These are phyloP conservation scores for Pyrus communis DNA, from an alignment of 306 rosid genomes.

Conservation along the genomic window DNA sequence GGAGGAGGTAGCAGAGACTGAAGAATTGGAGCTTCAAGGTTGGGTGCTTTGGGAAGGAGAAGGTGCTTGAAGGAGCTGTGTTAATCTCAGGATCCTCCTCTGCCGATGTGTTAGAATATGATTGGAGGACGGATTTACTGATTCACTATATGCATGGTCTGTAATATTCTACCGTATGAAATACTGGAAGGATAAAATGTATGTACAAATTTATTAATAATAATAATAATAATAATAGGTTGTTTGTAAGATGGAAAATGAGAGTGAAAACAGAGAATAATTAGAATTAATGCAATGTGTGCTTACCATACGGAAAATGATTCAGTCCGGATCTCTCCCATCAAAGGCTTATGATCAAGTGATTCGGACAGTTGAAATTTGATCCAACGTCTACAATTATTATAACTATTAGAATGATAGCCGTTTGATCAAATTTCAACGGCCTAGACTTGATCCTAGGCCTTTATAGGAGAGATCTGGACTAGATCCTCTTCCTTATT, in stretches of 20 bases:
- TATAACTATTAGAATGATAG: too few species aligned
- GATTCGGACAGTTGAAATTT: too few species aligned
- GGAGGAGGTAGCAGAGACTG: background rate
- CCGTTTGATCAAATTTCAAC: too few species aligned
- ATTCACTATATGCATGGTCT: background rate
- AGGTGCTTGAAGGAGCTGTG: background rate
- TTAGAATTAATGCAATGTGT: background rate
- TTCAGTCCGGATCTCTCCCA: too few species aligned
- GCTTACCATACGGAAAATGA: background rate
- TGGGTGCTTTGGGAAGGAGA: slow-evolving; percentile 4
- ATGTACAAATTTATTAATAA: background rate
- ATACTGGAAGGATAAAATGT: background rate
- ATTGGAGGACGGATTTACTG: background rate
- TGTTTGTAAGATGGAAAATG: background rate
- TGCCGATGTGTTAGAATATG: background rate
- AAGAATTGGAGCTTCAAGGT: slow-evolving; percentile 12
- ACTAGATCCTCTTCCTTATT: too few species aligned
- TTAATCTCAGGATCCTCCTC: background rate
- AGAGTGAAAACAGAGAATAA: background rate
- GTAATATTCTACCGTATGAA: too few species aligned
- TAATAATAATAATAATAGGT: background rate
- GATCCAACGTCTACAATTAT: too few species aligned
- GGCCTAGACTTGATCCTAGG: too few species aligned
- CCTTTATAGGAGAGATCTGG: too few species aligned
- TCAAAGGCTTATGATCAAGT: too few species aligned